Conservation (phyloP, 1,139 yeast species). For the Barnettozyma hawaiiensis region DNA sequence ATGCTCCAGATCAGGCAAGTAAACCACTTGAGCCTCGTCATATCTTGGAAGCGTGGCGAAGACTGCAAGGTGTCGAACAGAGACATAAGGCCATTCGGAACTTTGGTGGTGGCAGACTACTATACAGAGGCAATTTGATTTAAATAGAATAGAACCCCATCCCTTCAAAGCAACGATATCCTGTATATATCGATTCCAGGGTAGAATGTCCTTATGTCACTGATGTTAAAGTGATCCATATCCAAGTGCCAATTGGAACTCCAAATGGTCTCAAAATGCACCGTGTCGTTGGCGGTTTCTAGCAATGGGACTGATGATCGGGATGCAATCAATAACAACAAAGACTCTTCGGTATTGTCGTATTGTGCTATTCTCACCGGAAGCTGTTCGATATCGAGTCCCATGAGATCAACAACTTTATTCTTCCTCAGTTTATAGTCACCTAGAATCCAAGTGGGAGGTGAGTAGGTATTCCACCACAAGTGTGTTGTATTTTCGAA, state of each 20-base stretch:
- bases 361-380: slow-evolving; percentile 24
- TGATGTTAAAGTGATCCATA: slow-evolving; percentile 61
- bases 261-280: slow-evolving; percentile 36
- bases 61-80: slow-evolving; percentile 59
- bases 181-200: slow-evolving; percentile 45
- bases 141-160: too few relatives aligned
- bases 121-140: slow-evolving; percentile 31
- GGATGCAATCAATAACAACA: slow-evolving; percentile 45
- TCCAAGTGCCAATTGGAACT: slow-evolving; percentile 48
- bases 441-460: slow-evolving; percentile 84
- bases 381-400: slow-evolving; percentile 27
- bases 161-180: slow-evolving; percentile 8
- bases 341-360: slow-evolving; percentile 14
- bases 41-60: slow-evolving; percentile 88
- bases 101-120: slow-evolving; percentile 64
- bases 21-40: slow-evolving; percentile 80
- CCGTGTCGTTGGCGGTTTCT: slow-evolving; percentile 14
- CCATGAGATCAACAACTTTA: slow-evolving; percentile 35
- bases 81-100: slow-evolving; percentile 64
- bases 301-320: slow-evolving; percentile 34
- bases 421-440: slow-evolving; percentile 21
- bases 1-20: slow-evolving; percentile 84
- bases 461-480: slow-evolving; percentile 95
- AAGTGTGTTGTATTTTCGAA: slow-evolving; percentile 38
- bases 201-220: slow-evolving; percentile 37